phyloP scores from a whole-genome alignment of 2,329 filamentous ascomycete genomes.

The Botrytis elliptica region DNA sequence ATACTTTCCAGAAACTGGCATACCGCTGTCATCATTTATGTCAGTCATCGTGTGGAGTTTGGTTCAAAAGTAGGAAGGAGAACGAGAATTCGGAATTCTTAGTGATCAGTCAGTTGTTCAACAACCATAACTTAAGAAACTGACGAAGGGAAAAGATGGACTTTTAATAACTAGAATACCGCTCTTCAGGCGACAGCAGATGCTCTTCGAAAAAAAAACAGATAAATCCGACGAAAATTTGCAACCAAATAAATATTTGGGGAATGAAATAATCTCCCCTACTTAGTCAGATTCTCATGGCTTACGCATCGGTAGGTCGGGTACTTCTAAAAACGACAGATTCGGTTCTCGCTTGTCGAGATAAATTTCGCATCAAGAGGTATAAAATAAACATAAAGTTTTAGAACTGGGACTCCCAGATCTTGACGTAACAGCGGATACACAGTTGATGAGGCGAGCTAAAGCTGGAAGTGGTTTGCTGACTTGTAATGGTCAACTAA shows the following conservation, averaged over 20 bases:
- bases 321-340: background rate
- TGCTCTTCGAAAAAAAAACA: background rate
- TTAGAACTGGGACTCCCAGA: background rate
- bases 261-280: background rate
- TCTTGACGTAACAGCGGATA: background rate
- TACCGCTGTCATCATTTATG: background rate
- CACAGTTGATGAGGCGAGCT: background rate
- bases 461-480: background rate
- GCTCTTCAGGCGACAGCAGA: background rate
- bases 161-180: background rate
- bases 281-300: background rate
- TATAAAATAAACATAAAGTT: background rate
- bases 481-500: background rate
- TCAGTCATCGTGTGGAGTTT: background rate
- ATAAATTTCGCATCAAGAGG: background rate
- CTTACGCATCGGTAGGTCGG: no score
- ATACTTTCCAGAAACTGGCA: accelerated
- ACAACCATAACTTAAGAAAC: background rate
- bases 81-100: background rate
- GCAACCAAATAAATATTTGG: background rate
- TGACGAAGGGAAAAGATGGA: background rate
- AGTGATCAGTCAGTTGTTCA: background rate
- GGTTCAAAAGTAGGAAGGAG: background rate
- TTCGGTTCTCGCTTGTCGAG: background rate
- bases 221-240: background rate